Base-by-base conservation (phyloP, 2,329 filamentous ascomycete genomes). In the Dryadomyces sulphureus region DNA sequence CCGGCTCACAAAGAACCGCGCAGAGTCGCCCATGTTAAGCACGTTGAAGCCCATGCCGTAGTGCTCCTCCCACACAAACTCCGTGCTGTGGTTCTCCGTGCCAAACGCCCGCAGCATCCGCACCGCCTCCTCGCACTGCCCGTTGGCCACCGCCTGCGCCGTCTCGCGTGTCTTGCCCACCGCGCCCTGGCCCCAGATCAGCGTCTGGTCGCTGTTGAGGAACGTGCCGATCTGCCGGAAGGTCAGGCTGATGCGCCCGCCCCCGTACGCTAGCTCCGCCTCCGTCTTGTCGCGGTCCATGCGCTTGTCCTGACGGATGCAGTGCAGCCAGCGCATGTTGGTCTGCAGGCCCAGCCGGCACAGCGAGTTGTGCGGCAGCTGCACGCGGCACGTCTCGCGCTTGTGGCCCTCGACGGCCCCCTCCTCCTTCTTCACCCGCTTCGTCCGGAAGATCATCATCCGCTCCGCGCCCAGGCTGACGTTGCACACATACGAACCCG, bases 121-220 rank as follows among this genome's bases (percentile, higher is more conserved):
- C 41, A 84, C 68, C 0, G 80, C 79, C 56, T 84, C 76, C 4
- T 67, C 62, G 1, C 72, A 70, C 52, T 85, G 74, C 1, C 82
- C 85, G 51, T 86, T 86, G 46, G 87, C 61, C 11, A 93, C 79
- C 0, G 66, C 55, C 1, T 66, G 65, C 0, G 88, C 87, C 1
- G 67, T 63, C 0, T 69, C 68, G 21, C 69, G 68, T 0, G 66
- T 69, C 64, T 94, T 94, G 7, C 66, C 67, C 1, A 73, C 77
- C 0, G 89, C 90, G 3, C 92, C 92, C 62, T 95, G 89, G 14
- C 92, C 92, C 90, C 89, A 96, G 46, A 98, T 94, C 3, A 65
- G 64, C 25, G 67, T 67, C 35, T 74, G 69, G n/a, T 76, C 68
- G 4, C 68, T 65, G 54, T 81, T 70, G 39, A 94, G 63, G 57